These are phyloP conservation scores for Sporothrix variecibatus DNA, from an alignment of 2,329 filamentous ascomycete genomes.

Conservation along the genomic window DNA sequence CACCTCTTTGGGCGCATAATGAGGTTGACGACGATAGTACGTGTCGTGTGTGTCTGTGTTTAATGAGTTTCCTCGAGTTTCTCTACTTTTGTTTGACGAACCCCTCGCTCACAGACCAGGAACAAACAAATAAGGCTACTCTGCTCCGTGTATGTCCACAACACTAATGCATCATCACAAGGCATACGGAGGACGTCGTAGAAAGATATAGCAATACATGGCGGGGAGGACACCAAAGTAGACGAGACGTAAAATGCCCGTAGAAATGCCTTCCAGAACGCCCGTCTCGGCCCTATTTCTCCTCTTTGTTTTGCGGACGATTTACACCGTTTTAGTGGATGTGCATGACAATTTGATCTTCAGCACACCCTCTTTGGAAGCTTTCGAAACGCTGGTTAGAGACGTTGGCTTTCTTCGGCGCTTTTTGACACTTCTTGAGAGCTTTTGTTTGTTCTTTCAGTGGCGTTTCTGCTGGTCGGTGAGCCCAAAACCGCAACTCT, in stretches of 20 bases:
- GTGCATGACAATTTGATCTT: neutral
- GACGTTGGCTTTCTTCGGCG: neutral
- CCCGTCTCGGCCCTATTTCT: slow-evolving; percentile 3
- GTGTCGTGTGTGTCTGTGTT: slow-evolving; percentile 4
- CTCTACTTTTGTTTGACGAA: neutral
- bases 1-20: neutral
- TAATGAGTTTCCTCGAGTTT: slow-evolving; percentile 1
- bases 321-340: neutral
- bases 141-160: neutral
- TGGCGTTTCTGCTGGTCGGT: neutral
- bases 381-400: neutral
- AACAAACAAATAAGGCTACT: neutral
- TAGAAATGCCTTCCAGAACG: neutral
- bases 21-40: neutral
- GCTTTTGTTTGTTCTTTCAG: neutral
- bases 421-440: neutral
- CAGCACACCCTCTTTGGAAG: slow-evolving; percentile 1
- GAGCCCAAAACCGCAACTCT: slow-evolving; percentile 1
- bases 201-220: neutral
- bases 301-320: neutral
- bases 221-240: neutral
- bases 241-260: neutral
- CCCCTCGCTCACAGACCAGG: neutral
- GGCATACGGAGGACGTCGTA: neutral
- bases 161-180: neutral